phyloP scores from a whole-genome alignment of 805 yeast species.

The Cyberlindnera americana region DNA sequence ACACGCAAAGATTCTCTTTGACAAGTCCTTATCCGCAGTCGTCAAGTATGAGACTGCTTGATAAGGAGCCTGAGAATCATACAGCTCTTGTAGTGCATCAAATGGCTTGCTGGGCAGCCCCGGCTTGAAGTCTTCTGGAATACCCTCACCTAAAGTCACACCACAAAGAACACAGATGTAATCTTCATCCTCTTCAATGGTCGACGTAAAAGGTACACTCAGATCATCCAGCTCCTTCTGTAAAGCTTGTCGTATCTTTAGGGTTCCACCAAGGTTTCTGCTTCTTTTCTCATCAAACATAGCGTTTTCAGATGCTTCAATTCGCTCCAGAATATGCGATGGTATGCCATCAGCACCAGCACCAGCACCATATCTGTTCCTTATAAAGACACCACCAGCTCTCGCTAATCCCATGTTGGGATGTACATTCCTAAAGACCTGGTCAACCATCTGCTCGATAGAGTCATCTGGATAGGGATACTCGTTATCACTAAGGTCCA shows the following conservation, averaged over 20 bases:
- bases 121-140: constrained; percentile 49
- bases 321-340: constrained; percentile 12
- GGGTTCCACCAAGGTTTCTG: constrained; percentile 13
- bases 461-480: neutral
- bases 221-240: constrained; percentile 1
- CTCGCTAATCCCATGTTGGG: too few species aligned
- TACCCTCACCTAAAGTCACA: constrained; percentile 66
- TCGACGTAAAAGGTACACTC: constrained; percentile 12
- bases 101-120: constrained; percentile 27
- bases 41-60: constrained; percentile 49
- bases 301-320: constrained; percentile 19
- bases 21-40: constrained; percentile 52
- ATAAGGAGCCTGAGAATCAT: constrained; percentile 60
- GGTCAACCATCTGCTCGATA: too few species aligned
- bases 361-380: too few species aligned
- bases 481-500: neutral
- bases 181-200: constrained; percentile 33
- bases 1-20: constrained; percentile 62
- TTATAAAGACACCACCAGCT: too few species aligned
- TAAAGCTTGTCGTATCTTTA: neutral
- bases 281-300: constrained; percentile 15
- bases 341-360: constrained; percentile 13
- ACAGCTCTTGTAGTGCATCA: constrained; percentile 30
- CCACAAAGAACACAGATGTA: constrained; percentile 70
- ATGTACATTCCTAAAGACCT: too few species aligned